These are phyloP conservation scores for Gossypium bickii DNA, from an alignment of 345 rosid species.

Conservation along the genomic window DNA sequence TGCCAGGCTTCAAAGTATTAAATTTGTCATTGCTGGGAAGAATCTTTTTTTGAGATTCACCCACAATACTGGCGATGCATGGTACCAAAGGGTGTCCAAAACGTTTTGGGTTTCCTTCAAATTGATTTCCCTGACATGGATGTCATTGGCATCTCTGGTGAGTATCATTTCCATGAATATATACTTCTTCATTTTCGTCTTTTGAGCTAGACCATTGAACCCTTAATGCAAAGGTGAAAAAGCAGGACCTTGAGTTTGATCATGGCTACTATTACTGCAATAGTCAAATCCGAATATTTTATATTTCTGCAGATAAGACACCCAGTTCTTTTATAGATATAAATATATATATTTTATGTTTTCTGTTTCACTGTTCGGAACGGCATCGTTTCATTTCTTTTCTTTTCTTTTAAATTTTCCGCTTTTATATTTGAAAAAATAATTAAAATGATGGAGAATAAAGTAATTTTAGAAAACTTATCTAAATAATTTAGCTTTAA, in stretches of 20 bases:
- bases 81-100: constrained; percentile 72
- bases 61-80: constrained; percentile 67
- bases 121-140: constrained; percentile 63
- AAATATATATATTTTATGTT: too few relatives aligned
- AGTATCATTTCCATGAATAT: background rate
- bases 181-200: background rate
- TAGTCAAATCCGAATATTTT: background rate
- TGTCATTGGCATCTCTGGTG: constrained; percentile 60
- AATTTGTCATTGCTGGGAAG: too few relatives aligned
- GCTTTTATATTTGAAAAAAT: too few relatives aligned
- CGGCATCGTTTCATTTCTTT: too few relatives aligned
- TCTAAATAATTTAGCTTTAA: too few relatives aligned
- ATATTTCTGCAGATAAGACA: background rate
- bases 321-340: too few relatives aligned
- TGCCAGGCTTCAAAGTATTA: too few relatives aligned
- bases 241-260: background rate
- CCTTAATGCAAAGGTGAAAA: background rate
- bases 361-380: too few relatives aligned
- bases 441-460: too few relatives aligned
- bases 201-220: background rate
- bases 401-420: too few relatives aligned
- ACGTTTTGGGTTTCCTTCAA: constrained; percentile 58
- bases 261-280: background rate
- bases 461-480: too few relatives aligned
- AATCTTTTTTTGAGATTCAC: constrained; percentile 25